phyloP scores from a whole-genome alignment of 768 basidiomycete genomes.

The Tricholoma sp. region DNA sequence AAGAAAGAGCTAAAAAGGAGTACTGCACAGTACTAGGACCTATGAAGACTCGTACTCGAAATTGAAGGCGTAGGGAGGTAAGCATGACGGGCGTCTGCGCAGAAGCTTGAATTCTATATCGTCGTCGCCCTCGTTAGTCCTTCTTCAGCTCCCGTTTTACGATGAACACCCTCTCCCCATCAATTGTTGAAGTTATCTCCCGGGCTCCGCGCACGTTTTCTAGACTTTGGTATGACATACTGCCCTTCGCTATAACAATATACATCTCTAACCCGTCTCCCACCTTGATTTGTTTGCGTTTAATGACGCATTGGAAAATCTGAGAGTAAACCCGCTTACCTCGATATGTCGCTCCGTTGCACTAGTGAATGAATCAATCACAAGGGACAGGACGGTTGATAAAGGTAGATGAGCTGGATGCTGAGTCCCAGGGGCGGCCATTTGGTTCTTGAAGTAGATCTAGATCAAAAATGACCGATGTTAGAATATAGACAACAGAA shows the following conservation, averaged over 20 bases:
- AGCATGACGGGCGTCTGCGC: too few relatives aligned
- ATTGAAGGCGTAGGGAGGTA: too few relatives aligned
- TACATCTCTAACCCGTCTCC: constrained; percentile 95
- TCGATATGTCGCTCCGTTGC: constrained; percentile 99
- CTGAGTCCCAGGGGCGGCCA: constrained; percentile 59
- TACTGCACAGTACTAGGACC: too few relatives aligned
- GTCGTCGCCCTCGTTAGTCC: constrained; percentile 43
- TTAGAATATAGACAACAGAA: constrained; percentile 10
- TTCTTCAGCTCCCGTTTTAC: constrained; percentile 79
- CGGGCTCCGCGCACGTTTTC: constrained; percentile 50
- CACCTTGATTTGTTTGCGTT: constrained; percentile 45
- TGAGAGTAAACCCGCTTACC: constrained; percentile 38
- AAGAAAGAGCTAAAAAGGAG: too few relatives aligned
- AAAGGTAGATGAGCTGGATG: constrained; percentile 84
- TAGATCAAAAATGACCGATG: constrained; percentile 30
- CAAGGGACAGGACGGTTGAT: constrained; percentile 72
- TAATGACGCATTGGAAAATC: constrained; percentile 8
- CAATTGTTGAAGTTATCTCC: constrained; percentile 57
- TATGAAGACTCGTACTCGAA: too few relatives aligned
- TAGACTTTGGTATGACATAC: constrained; percentile 49
- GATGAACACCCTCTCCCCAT: constrained; percentile 74
- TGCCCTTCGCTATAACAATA: constrained; percentile 71
- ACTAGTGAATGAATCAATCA: constrained; percentile 94
- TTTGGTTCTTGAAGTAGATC: constrained; percentile 99
- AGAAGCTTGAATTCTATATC: neutral